phyloP scores from a whole-genome alignment of 208 protist species.

The Acanthamoeba lenticulata region DNA sequence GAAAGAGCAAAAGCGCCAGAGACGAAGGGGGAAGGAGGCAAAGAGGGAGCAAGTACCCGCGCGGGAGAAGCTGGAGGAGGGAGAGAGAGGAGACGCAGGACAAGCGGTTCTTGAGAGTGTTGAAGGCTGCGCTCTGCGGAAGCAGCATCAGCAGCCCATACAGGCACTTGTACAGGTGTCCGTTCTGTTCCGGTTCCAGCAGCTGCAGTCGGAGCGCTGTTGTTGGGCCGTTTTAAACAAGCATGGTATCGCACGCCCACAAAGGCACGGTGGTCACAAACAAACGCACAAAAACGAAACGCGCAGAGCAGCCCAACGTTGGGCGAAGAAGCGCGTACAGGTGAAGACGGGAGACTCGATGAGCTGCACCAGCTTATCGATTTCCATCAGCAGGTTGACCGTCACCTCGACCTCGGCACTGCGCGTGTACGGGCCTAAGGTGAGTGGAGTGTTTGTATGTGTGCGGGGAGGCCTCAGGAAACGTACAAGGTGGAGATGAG shows the following conservation, averaged over 20 bases:
- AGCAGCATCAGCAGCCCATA: slow-evolving; percentile 97
- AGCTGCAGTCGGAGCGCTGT: slow-evolving; percentile 92
- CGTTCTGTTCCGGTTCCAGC: slow-evolving; percentile 88
- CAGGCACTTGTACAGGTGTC: slow-evolving; percentile 92
- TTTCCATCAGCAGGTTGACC: slow-evolving; percentile 92
- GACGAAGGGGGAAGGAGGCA: not conserved
- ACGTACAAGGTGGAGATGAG: slow-evolving; percentile 85
- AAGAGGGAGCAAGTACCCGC: not conserved
- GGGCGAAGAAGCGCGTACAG: too few relatives aligned
- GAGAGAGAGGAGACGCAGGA: slow-evolving; percentile 71
- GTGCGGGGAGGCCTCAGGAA: too few relatives aligned
- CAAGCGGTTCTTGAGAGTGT: slow-evolving; percentile 82
- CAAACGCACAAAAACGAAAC: too few relatives aligned
- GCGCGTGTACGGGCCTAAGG: too few relatives aligned
- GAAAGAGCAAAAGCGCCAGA: not conserved
- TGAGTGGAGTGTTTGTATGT: too few relatives aligned
- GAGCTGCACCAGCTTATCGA: slow-evolving; percentile 96
- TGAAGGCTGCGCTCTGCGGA: slow-evolving; percentile 93
- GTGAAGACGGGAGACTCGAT: slow-evolving; percentile 96
- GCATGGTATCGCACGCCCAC: too few relatives aligned
- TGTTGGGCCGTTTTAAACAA: too few relatives aligned
- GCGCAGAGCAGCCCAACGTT: too few relatives aligned
- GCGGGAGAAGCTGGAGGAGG: not conserved
- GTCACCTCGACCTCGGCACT: slow-evolving; percentile 92
- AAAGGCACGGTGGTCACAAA: too few relatives aligned